Base-by-base conservation (phyloP, 2,329 filamentous ascomycete species). In the Plectosphaerella sp. region DNA sequence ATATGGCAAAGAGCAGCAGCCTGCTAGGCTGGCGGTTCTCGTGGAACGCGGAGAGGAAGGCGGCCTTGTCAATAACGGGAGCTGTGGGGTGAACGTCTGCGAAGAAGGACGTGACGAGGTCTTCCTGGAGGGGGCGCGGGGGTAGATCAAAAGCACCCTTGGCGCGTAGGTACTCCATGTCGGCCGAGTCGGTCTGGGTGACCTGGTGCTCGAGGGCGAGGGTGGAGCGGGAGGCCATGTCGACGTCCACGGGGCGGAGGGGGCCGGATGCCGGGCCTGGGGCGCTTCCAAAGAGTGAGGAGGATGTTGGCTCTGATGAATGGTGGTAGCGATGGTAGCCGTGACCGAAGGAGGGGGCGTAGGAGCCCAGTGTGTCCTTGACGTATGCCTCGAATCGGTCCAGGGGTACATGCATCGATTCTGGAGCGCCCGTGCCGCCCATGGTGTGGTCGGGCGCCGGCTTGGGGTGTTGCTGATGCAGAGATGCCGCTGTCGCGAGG, bases 91-190 rank as follows among this genome's bases (percentile, higher is more conserved):
- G 54, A 4, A 58, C 54, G 22, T 58, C 54, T 14, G 35, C 16
- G 18, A 58, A 56, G 43, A 45, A 53, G 24, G 52, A 52, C 4
- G 54, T 45, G 33, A 58, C 22, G 11, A 57, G 53, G 14, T 55
- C 55, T 8, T 47, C 43, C 24, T 57, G 55, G 9, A 57, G 47
- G 6, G 22, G 42, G 9, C 48, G n/a, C 3, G 49, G 25, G 4
- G 55, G 55, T 41, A 57, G 49, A 20, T 55, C 55, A 28, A 55
- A 57, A 3, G 53, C 55, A 16, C 53, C 55, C 36, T 57, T 57
- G 22, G 49, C 41, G 3, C 43, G 43, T 22, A 58, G 50, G 15
- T 52, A 54, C 16, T 48, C 56, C n/a, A 52, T 49, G 37, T 58
- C 56, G 25, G 54, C 54, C 1, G 54, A 37, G 45, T 58, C 54